Percentiles rank a stretch among this genome's conserved stretches.
These are phyloP conservation scores for Sesbania bispinosa DNA, from an alignment of 306 rosid species.

Conservation along the genomic window DNA sequence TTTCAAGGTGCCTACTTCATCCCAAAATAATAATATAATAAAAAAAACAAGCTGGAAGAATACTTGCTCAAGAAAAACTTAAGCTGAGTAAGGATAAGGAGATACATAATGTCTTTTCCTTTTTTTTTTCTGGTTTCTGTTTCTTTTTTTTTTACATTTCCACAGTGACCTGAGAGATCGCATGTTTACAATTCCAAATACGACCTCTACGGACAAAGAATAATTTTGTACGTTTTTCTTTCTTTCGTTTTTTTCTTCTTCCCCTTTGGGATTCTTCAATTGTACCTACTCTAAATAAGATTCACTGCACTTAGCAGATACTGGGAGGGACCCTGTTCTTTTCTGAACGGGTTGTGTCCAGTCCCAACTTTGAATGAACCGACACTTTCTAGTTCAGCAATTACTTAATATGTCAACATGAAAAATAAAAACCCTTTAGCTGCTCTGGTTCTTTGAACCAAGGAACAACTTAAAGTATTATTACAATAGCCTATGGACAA, in stretches of 20 bases:
- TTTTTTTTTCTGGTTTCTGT: background rate
- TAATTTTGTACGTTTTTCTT: conserved; percentile 34
- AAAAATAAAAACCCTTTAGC: conserved; percentile 27
- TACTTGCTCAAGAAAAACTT: conserved; percentile 11
- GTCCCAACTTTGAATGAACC: conserved; percentile 82
- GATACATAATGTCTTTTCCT: conserved; percentile 15
- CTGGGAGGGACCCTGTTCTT: conserved; percentile 38
- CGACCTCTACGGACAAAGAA: conserved; percentile 60
- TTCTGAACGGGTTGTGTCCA: conserved; percentile 46
- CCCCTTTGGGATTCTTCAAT: conserved; percentile 48
- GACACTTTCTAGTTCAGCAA: conserved; percentile 53
- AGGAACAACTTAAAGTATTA: conserved; percentile 48
- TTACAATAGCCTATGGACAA: conserved; percentile 41
- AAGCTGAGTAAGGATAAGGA: conserved; percentile 10
- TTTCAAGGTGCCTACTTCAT: too few relatives aligned
- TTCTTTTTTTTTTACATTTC: conserved; percentile 33
- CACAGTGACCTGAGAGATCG: conserved; percentile 70
- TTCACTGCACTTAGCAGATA: conserved; percentile 68
- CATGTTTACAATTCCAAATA: conserved; percentile 67
- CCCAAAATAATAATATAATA: too few relatives aligned
- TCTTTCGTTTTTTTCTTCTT: background rate
- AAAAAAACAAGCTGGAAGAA: background rate
- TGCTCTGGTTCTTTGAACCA: conserved; percentile 76
- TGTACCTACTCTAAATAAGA: conserved; percentile 51
- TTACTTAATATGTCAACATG: conserved; percentile 25